Percentiles rank a stretch among this genome's conserved stretches.
Evolutionary conservation across 176 grass and related monocot genomes (phyloP).

Genomic region (Oryza meridionalis): DNA sequence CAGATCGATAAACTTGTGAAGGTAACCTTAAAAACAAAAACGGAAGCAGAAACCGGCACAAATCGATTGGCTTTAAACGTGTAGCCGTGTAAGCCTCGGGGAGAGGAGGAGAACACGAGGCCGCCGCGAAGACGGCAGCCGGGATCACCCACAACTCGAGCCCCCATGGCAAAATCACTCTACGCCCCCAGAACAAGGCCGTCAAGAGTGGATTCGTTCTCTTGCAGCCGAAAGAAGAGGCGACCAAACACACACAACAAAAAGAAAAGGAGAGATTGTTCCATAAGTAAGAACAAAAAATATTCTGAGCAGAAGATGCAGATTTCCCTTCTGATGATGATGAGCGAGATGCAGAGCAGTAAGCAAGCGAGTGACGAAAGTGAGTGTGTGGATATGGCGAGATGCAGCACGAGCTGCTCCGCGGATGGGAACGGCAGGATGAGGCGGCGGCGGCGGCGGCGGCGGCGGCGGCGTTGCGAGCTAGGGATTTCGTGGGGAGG

Average conservation of each 20-base stretch:
- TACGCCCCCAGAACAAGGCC: conserved; percentile 67
- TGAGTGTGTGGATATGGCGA: neutral
- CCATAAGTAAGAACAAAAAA: neutral
- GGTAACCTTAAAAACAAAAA: no score
- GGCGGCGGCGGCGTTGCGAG: neutral
- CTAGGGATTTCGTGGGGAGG: neutral
- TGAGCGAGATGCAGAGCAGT: neutral
- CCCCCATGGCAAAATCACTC: conserved; percentile 25
- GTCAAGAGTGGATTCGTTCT: conserved; percentile 43
- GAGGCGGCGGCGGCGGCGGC: neutral
- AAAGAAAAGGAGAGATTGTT: neutral
- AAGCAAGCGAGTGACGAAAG: neutral
- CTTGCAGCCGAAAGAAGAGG: conserved; percentile 71
- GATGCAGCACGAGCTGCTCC: neutral
- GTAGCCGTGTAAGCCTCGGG: neutral
- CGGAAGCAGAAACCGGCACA: neutral
- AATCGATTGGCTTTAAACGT: neutral
- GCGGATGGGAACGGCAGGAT: neutral
- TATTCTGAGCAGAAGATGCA: no score
- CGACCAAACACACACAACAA: neutral
- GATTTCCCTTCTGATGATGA: neutral
- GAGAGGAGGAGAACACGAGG: neutral
- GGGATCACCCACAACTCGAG: neutral
- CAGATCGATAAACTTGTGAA: neutral
- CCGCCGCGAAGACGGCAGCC: neutral